Percentiles rank a stretch among this genome's conserved stretches.
Evolutionary conservation across 2,329 filamentous ascomycete genomes (phyloP).

Genomic region (Alternaria longipes): DNA sequence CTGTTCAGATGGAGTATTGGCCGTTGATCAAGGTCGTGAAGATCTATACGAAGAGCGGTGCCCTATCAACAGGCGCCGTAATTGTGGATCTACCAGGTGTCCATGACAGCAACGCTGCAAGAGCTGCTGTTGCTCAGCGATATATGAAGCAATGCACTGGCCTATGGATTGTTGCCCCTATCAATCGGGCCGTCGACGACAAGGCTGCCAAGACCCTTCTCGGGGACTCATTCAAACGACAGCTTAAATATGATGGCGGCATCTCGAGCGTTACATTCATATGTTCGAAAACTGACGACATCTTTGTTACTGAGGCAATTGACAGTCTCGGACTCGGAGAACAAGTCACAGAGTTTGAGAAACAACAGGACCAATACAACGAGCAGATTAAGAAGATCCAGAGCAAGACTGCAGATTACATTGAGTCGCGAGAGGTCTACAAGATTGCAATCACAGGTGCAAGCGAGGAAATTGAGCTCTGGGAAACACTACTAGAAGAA

Average conservation of each 20-base stretch:
- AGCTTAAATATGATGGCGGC: constrained; percentile 67
- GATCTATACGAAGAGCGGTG: constrained; percentile 61
- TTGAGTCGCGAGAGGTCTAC: constrained; percentile 49
- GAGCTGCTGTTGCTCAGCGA: constrained; percentile 64
- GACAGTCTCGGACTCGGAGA: constrained; percentile 51
- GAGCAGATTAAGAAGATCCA: constrained; percentile 28
- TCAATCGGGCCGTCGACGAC: constrained; percentile 68
- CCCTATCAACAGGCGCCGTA: constrained; percentile 63
- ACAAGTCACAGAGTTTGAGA: constrained; percentile 38
- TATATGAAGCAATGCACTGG: constrained; percentile 70
- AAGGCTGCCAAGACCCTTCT: constrained; percentile 66
- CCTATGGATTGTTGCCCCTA: constrained; percentile 70
- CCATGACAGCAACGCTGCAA: constrained; percentile 68
- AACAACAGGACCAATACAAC: constrained; percentile 30
- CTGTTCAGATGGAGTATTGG: constrained; percentile 55
- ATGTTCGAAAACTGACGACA: constrained; percentile 71
- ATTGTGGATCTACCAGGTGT: constrained; percentile 69
- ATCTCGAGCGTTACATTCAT: constrained; percentile 67
- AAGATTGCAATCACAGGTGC: constrained; percentile 46
- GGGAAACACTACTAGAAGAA: constrained; percentile 54
- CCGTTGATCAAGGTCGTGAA: constrained; percentile 64
- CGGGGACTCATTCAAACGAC: constrained; percentile 65
- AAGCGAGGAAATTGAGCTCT: constrained; percentile 57
- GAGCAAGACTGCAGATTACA: constrained; percentile 36
- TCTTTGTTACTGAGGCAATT: constrained; percentile 59